These are phyloP conservation scores for Aspergillus novoparasiticus DNA, from an alignment of 2,329 filamentous ascomycete genomes.

Conservation along the genomic window DNA sequence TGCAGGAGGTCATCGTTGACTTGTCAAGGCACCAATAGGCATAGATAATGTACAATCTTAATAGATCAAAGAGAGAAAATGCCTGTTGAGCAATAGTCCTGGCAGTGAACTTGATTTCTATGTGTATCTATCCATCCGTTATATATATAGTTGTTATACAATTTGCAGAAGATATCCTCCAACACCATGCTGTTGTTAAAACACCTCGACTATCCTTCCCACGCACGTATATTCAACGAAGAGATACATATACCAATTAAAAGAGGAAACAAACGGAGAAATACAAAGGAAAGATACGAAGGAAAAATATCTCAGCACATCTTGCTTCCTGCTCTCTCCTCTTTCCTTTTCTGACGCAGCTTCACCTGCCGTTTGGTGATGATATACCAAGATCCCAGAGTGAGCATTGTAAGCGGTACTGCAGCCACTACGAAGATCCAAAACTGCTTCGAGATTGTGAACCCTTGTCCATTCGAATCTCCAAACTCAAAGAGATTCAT, in stretches of 20 bases:
- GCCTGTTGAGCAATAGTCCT: neutral
- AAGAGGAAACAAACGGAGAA: neutral
- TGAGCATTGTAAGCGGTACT: slow-evolving; percentile 18
- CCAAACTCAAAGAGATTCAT: slow-evolving; percentile 27
- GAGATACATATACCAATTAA: too few relatives aligned
- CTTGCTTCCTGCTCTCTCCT: neutral
- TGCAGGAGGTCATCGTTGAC: neutral
- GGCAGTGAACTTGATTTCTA: neutral
- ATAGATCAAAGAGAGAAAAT: neutral
- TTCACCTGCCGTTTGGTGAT: slow-evolving; percentile 3
- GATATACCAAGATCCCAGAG: slow-evolving; percentile 17
- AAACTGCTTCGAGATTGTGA: slow-evolving; percentile 20
- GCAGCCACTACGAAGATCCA: slow-evolving; percentile 23
- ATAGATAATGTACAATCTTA: neutral
- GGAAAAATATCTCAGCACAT: neutral
- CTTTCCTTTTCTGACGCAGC: neutral
- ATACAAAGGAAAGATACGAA: neutral
- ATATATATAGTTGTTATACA: neutral
- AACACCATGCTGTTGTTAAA: neutral
- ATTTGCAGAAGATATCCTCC: neutral
- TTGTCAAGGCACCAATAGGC: neutral
- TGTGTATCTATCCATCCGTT: neutral
- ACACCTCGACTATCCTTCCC: neutral
- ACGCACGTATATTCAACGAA: too few relatives aligned
- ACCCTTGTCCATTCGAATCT: slow-evolving; percentile 2